A percentile compares a stretch with the other conserved stretches of the same genome.
Conservation (phyloP, 2,329 filamentous ascomycete genomes). For the Aspergillus sp. region DNA sequence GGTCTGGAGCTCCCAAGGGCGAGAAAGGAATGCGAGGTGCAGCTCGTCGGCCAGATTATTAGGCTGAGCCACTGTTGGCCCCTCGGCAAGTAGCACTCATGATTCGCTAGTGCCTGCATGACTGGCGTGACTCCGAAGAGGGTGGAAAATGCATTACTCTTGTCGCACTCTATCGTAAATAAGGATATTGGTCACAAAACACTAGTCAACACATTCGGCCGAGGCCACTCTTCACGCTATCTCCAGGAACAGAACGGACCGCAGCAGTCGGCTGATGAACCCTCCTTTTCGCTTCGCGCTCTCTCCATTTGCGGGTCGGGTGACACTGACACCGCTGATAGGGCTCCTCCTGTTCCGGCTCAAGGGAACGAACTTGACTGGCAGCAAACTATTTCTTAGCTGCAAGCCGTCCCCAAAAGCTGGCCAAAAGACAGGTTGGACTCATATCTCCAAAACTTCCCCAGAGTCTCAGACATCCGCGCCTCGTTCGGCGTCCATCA, state of each 20-base stretch:
- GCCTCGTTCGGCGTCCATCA: constrained; percentile 7
- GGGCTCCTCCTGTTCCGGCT: constrained; percentile 3
- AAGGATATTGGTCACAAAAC: constrained; percentile 7
- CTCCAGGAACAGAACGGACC: constrained; percentile 9
- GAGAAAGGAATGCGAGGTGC: not conserved
- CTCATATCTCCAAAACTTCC: not conserved
- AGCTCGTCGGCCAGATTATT: constrained; percentile 7
- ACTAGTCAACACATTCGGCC: not conserved
- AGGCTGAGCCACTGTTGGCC: not conserved
- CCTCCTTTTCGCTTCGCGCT: constrained; percentile 2
- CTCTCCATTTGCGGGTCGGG: constrained; percentile 2
- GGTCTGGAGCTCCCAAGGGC: constrained; percentile 7
- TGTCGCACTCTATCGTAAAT: constrained; percentile 9
- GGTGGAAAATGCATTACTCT: not conserved
- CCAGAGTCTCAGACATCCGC: constrained; percentile 3
- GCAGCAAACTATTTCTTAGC: constrained; percentile 1
- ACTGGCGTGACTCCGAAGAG: not conserved
- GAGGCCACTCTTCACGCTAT: not conserved
- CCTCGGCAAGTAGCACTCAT: constrained; percentile 5
- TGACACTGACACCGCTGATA: constrained; percentile 11
- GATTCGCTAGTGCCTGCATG: constrained; percentile 7
- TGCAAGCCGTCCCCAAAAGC: constrained; percentile 2
- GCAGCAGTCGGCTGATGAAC: constrained; percentile 9
- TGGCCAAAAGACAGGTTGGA: not conserved
- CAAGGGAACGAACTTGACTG: constrained; percentile 6